phyloP scores from a whole-genome alignment of 2,329 filamentous ascomycete species.

The Emmonsiellopsis sp. region DNA sequence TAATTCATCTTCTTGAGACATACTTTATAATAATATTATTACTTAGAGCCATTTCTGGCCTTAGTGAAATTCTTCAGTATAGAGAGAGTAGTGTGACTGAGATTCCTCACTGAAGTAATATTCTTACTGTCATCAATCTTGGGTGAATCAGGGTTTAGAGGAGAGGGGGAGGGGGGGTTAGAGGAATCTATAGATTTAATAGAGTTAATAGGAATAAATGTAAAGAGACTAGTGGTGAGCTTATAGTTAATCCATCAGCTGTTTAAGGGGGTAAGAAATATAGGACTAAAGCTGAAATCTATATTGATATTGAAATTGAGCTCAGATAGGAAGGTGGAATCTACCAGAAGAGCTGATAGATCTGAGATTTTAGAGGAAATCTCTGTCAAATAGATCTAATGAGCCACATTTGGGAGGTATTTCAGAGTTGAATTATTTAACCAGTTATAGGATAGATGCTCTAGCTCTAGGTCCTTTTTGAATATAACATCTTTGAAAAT shows the following conservation, averaged over 20 bases:
- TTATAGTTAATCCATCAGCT: too few relatives aligned
- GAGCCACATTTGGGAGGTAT: not conserved
- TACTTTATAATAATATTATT: not conserved
- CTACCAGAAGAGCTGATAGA: too few relatives aligned
- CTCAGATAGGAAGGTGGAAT: fast-evolving
- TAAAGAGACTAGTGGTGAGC: fast-evolving
- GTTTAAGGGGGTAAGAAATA: too few relatives aligned
- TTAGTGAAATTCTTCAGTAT: not conserved
- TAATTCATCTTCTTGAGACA: not conserved
- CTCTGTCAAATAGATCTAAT: fast-evolving
- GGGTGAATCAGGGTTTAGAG: too few relatives aligned
- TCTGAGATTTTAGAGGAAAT: too few relatives aligned
- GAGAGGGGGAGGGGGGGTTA: too few relatives aligned
- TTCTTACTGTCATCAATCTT: too few relatives aligned
- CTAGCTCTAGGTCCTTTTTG: not conserved
- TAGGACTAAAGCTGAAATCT: too few relatives aligned
- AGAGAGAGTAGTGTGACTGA: not conserved
- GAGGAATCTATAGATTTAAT: too few relatives aligned
- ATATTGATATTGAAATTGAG: too few relatives aligned
- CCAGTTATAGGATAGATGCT: not conserved
- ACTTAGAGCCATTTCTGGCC: not conserved
- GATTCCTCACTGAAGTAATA: not conserved
- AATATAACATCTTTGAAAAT: not conserved
- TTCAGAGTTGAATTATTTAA: not conserved
- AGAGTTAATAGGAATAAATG: too few relatives aligned